Percentiles rank a stretch among this genome's conserved stretches.
These are phyloP conservation scores for Fusarium bulbicola DNA, from an alignment of 2,329 filamentous ascomycete species.

Conservation along the genomic window DNA sequence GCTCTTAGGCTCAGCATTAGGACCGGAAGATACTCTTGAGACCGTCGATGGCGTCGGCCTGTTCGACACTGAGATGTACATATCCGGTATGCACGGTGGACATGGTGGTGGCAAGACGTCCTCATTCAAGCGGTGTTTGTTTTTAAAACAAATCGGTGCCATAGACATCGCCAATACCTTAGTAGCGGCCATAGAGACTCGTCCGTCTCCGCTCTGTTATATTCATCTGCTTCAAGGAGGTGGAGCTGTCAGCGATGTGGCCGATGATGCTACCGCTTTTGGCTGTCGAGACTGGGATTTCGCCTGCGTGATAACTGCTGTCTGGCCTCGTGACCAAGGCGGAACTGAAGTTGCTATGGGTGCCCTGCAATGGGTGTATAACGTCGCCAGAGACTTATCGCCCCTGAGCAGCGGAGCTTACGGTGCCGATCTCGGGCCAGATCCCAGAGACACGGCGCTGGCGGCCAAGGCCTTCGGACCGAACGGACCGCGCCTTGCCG, in stretches of 20 bases:
- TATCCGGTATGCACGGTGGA: constrained; percentile 67
- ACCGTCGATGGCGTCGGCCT: constrained; percentile 58
- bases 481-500: constrained; percentile 59
- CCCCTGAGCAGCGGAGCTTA: constrained; percentile 63
- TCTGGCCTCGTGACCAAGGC: constrained; percentile 66
- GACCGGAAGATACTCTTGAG: constrained; percentile 45
- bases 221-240: constrained; percentile 70
- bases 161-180: constrained; percentile 49
- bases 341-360: constrained; percentile 50
- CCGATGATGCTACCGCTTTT: constrained; percentile 62
- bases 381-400: constrained; percentile 56
- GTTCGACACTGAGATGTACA: constrained; percentile 70
- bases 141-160: constrained; percentile 59
- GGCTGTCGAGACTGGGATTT: constrained; percentile 71
- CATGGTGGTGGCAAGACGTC: constrained; percentile 68
- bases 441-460: constrained; percentile 63
- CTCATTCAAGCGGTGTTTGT: constrained; percentile 71
- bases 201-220: constrained; percentile 66
- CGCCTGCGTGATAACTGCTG: constrained; percentile 70
- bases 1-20: constrained; percentile 59
- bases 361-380: constrained; percentile 65
- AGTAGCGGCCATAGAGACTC: constrained; percentile 55
- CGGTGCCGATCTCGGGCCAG: constrained; percentile 69
- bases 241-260: constrained; percentile 57
- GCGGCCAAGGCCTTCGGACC: constrained; percentile 65